A percentile compares a stretch with the other conserved stretches of the same genome.
Conservation (phyloP, 108 stramenopile genomes). For the Pseudonitzschia multiseries region DNA sequence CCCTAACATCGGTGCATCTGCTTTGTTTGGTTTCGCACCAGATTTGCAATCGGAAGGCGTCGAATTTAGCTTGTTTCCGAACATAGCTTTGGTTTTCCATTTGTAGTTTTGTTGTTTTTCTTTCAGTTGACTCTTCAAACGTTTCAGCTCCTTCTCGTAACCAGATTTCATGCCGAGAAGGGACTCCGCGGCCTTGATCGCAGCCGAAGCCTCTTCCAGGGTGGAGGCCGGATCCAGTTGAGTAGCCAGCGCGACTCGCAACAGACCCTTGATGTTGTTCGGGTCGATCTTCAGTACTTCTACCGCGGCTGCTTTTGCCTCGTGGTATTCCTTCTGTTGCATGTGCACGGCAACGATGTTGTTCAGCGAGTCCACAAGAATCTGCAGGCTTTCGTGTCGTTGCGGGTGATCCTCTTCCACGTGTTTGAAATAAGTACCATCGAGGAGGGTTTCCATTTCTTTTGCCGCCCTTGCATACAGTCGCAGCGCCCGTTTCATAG, state of each 20-base stretch:
- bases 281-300: constrained; percentile 44
- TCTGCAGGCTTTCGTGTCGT: constrained; percentile 21
- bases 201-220: constrained; percentile 48
- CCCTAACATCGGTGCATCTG: no score
- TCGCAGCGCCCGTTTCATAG: constrained; percentile 35
- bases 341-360: constrained; percentile 54
- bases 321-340: constrained; percentile 44
- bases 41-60: no score
- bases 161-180: constrained; percentile 28
- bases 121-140: constrained; percentile 33
- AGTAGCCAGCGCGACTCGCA: constrained; percentile 51
- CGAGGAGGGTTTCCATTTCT: constrained; percentile 30
- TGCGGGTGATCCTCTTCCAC: constrained; percentile 44
- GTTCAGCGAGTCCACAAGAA: constrained; percentile 54
- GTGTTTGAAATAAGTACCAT: constrained; percentile 35
- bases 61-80: constrained; percentile 27
- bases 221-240: constrained; percentile 48
- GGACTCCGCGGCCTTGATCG: constrained; percentile 44
- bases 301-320: constrained; percentile 50
- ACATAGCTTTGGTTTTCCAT: constrained; percentile 39
- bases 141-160: constrained; percentile 18
- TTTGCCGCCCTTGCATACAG: constrained; percentile 36
- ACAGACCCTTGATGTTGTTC: constrained; percentile 49
- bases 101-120: constrained; percentile 38
- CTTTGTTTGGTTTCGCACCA: no score